Evolutionary conservation across 2,329 filamentous ascomycete species (phyloP), one percentile per base, ranked within the genome.

Genomic region (Aspergillus luchuensis): DNA sequence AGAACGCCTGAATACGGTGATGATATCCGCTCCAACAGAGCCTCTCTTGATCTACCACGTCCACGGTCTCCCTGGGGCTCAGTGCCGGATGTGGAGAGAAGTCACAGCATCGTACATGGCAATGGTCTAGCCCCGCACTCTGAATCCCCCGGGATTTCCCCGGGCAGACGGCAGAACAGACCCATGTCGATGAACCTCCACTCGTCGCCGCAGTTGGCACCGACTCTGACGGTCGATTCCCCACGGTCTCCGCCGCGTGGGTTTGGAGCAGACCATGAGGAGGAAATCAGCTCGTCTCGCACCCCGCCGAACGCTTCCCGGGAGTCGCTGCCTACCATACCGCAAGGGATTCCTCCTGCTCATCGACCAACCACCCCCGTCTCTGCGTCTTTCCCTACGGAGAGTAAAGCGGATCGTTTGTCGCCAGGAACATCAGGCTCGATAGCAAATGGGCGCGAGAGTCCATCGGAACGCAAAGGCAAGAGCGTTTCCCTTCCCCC

Each of bases 401-500:
- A 66, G 17, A 63, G 66, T 23, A 60, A 61, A 21, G 25, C 30
- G 15, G 60, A 56, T 8, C 68, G 68, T 7, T 41, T 70, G 7
- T 71, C 72, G 1, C 69, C 71, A 17, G 60, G 56, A 30, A 56
- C 48, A 36, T 63, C 23, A 10, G 52, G 8, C 54, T 66, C 41
- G 58, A 62, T 62, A 52, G 63, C 15, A 53, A 59, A 58, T 41
- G 60, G 23, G 2, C 60, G 62, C 8, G 62, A 63, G 25, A 70
- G 67, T 15, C 59, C 66, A 8, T 61, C 76, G 10, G 72, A 73
- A 30, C 67, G 70, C 11, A 74, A 75, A 54, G 50, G 62, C 13
- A 78, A 78, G 63, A 77, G 75, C 50, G 63, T 71, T 2, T 82
- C 82, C 4, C 74, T 82, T 10, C 91, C 91, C 8, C 91, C 92